A percentile compares a stretch with the other conserved stretches of the same genome.
phyloP scores from a whole-genome alignment of 2,329 filamentous ascomycete species.

The Aspergillus uvarum region DNA sequence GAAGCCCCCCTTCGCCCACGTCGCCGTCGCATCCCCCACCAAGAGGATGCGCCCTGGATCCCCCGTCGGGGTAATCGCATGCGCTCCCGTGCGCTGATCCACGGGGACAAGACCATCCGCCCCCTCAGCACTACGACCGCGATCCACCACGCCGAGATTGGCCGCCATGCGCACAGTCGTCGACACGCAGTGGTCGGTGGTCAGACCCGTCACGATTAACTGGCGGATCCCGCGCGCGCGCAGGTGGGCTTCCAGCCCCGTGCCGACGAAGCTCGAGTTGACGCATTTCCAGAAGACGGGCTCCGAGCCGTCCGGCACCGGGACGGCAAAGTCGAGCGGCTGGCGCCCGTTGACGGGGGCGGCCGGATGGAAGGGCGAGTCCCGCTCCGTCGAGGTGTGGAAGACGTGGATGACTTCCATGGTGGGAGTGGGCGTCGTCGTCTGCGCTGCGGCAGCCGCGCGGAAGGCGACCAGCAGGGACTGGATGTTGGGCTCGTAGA shows the following conservation, averaged over 20 bases:
- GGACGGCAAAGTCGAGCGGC: conserved; percentile 33
- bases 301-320: conserved; percentile 36
- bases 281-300: conserved; percentile 46
- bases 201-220: conserved; percentile 45
- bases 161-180: conserved; percentile 51
- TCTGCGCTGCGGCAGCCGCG: conserved; percentile 17
- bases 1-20: conserved; percentile 44
- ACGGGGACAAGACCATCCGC: not conserved
- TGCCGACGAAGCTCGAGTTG: conserved; percentile 51
- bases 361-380: conserved; percentile 40
- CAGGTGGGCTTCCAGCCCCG: conserved; percentile 42
- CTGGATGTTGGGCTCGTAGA: conserved; percentile 46
- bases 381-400: conserved; percentile 42
- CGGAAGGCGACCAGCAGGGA: conserved; percentile 40
- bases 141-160: conserved; percentile 47
- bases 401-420: conserved; percentile 48
- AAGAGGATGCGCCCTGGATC: conserved; percentile 39
- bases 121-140: conserved; percentile 22
- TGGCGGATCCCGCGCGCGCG: conserved; percentile 36
- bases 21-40: conserved; percentile 49
- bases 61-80: not conserved
- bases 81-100: not conserved
- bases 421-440: conserved; percentile 3
- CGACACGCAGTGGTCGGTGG: conserved; percentile 53
- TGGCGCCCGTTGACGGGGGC: conserved; percentile 27